These are phyloP conservation scores for Picochlorum sp. DNA, from an alignment of 139 green algal species.

Conservation along the genomic window DNA sequence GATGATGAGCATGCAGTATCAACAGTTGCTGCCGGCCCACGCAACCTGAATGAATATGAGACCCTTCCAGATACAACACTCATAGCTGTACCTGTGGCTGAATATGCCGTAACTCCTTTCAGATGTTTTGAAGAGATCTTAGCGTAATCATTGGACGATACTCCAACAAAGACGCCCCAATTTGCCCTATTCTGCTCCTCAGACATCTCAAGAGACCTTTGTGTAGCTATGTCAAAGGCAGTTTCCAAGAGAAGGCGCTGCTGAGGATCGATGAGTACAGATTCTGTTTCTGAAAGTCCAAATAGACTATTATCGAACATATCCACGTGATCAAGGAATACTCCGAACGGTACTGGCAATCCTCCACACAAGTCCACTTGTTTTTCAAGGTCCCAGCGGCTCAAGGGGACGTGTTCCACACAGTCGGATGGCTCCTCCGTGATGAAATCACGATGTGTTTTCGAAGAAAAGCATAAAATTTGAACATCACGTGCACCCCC, in stretches of 20 bases:
- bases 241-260: conserved; percentile 63
- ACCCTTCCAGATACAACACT: conserved; percentile 67
- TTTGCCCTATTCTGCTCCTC: conserved; percentile 17
- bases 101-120: conserved; percentile 48
- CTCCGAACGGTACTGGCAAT: conserved; percentile 45
- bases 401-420: conserved; percentile 28
- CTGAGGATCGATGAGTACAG: conserved; percentile 67
- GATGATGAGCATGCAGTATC: conserved; percentile 80
- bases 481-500: not conserved
- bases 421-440: conserved; percentile 12
- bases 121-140: conserved; percentile 15
- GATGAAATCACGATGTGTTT: not conserved
- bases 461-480: not conserved
- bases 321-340: conserved; percentile 38
- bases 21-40: conserved; percentile 58
- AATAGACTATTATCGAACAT: conserved; percentile 46
- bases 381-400: conserved; percentile 40
- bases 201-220: not conserved
- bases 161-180: conserved; percentile 37
- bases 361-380: conserved; percentile 8
- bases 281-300: conserved; percentile 36
- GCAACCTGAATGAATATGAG: conserved; percentile 63
- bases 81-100: conserved; percentile 26
- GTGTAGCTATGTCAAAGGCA: conserved; percentile 25
- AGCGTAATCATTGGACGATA: conserved; percentile 29